phyloP scores from a whole-genome alignment of 1,284 basidiomycete species.

The Pterulicium gracile region DNA sequence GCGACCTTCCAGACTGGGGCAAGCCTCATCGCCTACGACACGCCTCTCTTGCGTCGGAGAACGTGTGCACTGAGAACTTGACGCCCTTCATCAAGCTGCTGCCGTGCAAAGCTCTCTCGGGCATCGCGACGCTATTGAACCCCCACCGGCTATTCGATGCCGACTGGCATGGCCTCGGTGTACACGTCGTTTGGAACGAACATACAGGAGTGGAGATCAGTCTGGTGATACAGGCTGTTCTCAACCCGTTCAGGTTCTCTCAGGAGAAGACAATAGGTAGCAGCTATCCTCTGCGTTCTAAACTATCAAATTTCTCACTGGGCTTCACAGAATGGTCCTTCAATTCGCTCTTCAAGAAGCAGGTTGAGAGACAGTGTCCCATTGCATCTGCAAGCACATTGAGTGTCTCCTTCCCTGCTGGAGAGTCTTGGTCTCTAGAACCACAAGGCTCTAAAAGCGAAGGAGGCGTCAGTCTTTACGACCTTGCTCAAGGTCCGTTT shows the following conservation, averaged over 20 bases:
- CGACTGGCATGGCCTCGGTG: slow-evolving; percentile 79
- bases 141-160: slow-evolving; percentile 81
- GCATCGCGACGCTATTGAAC: slow-evolving; percentile 79
- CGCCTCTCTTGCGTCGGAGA: slow-evolving; percentile 70
- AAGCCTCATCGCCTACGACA: slow-evolving; percentile 53
- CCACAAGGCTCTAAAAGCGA: not conserved
- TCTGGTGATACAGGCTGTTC: slow-evolving; percentile 75
- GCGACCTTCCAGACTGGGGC: slow-evolving; percentile 40
- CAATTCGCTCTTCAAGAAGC: not conserved
- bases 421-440: not conserved
- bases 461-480: not conserved
- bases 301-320: slow-evolving; percentile 5
- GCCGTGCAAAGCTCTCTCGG: slow-evolving; percentile 87
- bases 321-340: not conserved
- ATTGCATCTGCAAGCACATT: not conserved
- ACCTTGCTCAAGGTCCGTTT: not conserved
- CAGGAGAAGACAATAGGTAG: slow-evolving; percentile 45
- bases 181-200: slow-evolving; percentile 60
- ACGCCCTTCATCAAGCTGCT: slow-evolving; percentile 93
- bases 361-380: not conserved
- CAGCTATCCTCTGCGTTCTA: slow-evolving; percentile 13
- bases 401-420: not conserved
- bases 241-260: slow-evolving; percentile 62
- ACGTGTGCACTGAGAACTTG: slow-evolving; percentile 94
- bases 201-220: slow-evolving; percentile 49